A percentile compares a stretch with the other conserved stretches of the same genome.
These are phyloP conservation scores for Endocladia muricata DNA, from an alignment of 31 red algal species.

Conservation along the genomic window DNA sequence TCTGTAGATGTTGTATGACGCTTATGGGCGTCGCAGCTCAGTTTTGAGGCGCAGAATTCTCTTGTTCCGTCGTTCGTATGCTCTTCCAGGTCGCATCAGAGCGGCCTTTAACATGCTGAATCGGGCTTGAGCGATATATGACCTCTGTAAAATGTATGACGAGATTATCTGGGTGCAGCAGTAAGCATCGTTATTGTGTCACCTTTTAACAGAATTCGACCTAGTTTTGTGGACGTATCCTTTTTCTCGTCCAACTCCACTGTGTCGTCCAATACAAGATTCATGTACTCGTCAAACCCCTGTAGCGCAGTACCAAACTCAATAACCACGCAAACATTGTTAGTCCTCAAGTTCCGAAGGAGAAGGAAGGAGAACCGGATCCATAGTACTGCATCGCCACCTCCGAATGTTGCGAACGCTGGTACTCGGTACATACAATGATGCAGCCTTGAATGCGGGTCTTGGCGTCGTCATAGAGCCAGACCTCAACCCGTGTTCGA, in stretches of 20 bases:
- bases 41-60: too few species aligned
- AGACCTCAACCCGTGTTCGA: conserved; percentile 80
- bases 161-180: conserved; percentile 11
- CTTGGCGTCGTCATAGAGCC: conserved; percentile 86
- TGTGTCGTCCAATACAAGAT: conserved; percentile 94
- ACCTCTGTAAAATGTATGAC: too few species aligned
- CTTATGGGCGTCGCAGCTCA: too few species aligned
- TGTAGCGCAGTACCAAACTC: neutral
- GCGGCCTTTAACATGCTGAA: too few species aligned
- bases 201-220: conserved; percentile 84
- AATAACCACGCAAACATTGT: neutral
- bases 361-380: neutral
- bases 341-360: neutral
- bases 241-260: conserved; percentile 61
- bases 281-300: conserved; percentile 98
- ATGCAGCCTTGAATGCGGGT: conserved; percentile 78
- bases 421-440: conserved; percentile 35
- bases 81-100: too few species aligned
- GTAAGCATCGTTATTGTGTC: conserved; percentile 74
- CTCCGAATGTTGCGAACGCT: neutral
- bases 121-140: too few species aligned
- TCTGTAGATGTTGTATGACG: too few species aligned
- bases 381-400: neutral
- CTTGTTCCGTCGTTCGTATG: too few species aligned
- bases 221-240: conserved; percentile 29